Evolutionary conservation across 139 green algal species (phyloP).

Genomic region (Auxenochlorella pyrenoidosa): DNA sequence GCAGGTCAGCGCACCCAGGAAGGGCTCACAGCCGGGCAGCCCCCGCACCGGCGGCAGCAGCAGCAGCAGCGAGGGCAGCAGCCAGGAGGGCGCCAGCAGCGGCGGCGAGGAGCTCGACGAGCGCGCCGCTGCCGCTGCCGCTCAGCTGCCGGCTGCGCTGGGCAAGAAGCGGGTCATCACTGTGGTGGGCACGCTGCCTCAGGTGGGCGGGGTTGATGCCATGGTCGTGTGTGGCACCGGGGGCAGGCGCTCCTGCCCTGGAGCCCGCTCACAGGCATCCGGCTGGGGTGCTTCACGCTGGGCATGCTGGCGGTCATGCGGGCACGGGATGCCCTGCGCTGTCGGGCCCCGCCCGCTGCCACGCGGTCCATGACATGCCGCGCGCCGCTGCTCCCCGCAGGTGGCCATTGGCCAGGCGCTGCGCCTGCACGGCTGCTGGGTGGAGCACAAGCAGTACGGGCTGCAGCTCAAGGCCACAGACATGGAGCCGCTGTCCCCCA

Average conservation of each 20-base stretch:
- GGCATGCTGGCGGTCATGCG: too few relatives aligned
- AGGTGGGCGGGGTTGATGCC: not conserved
- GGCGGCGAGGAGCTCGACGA: too few relatives aligned
- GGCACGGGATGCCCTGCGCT: too few relatives aligned
- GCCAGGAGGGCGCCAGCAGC: not conserved
- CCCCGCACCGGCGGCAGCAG: not conserved
- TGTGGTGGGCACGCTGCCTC: conserved; percentile 50
- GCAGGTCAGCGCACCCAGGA: not conserved
- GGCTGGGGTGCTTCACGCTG: too few relatives aligned
- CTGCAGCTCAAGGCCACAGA: conserved; percentile 38
- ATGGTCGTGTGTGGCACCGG: too few relatives aligned
- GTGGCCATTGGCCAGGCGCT: conserved; percentile 47
- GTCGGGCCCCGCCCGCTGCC: too few relatives aligned
- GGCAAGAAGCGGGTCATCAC: conserved; percentile 8
- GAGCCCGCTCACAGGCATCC: not conserved
- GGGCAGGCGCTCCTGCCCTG: not conserved
- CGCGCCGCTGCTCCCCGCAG: not conserved
- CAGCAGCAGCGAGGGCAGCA: not conserved
- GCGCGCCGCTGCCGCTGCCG: not conserved
- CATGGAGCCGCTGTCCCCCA: conserved; percentile 16
- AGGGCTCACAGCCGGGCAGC: not conserved
- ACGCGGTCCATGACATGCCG: too few relatives aligned
- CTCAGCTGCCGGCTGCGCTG: not conserved
- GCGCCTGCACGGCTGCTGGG: conserved; percentile 48
- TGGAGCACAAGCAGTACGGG: conserved; percentile 52